A percentile compares a stretch with the other conserved stretches of the same genome.
Conservation (phyloP, 805 yeast genomes). For the Metschnikowia baotianmanensis region DNA sequence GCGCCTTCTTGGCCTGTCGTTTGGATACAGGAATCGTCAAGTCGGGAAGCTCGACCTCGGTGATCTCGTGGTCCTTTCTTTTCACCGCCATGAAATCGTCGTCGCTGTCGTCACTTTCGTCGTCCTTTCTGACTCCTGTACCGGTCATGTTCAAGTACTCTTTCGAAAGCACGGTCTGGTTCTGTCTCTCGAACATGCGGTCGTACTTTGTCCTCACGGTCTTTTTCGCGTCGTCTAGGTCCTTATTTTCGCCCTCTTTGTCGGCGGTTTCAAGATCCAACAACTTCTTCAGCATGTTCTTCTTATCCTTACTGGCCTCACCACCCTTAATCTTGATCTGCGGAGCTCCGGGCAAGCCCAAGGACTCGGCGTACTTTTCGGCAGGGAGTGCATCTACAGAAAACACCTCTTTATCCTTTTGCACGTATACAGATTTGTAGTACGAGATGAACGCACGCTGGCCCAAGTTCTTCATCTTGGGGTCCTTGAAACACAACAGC, state of each 20-base stretch:
- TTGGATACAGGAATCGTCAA: conserved; percentile 69
- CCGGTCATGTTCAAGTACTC: conserved; percentile 78
- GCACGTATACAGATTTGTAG: conserved; percentile 78
- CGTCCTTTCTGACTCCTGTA: conserved; percentile 26
- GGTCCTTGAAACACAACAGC: conserved; percentile 85
- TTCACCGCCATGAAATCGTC: conserved; percentile 82
- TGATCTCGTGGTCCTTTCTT: conserved; percentile 69
- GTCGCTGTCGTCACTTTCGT: conserved; percentile 42
- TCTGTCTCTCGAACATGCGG: conserved; percentile 91
- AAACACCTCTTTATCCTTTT: conserved; percentile 84
- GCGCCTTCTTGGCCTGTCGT: conserved; percentile 79
- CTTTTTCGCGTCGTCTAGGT: conserved; percentile 36
- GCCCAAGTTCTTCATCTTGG: conserved; percentile 87
- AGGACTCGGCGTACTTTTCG: conserved; percentile 80
- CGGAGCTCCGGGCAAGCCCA: conserved; percentile 97
- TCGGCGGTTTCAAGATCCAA: conserved; percentile 49
- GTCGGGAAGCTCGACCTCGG: conserved; percentile 63
- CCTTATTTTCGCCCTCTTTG: conserved; percentile 61
- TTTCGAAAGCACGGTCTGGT: conserved; percentile 87
- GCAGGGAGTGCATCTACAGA: conserved; percentile 71
- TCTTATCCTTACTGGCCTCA: conserved; percentile 64
- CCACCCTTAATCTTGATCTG: conserved; percentile 69
- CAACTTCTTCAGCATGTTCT: conserved; percentile 77
- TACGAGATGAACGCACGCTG: conserved; percentile 96
- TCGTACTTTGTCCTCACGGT: conserved; percentile 81